A percentile compares a stretch with the other conserved stretches of the same genome.
These are phyloP conservation scores for Phaffia tasmanica DNA, from an alignment of 768 basidiomycete genomes.

Conservation along the genomic window DNA sequence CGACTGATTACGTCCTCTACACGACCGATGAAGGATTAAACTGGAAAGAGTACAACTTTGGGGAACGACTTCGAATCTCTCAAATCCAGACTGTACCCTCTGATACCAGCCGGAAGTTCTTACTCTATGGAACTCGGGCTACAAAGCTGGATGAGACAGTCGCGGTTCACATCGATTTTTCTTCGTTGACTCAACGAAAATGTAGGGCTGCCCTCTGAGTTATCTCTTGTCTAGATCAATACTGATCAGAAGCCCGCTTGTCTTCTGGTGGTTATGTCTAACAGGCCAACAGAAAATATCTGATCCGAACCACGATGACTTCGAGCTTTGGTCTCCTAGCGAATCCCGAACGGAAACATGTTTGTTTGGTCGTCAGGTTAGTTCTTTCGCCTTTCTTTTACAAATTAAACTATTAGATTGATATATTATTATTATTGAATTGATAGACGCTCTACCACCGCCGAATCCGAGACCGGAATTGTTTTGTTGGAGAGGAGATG, in stretches of 20 bases:
- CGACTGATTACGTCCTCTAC: conserved; percentile 78
- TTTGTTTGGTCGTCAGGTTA: conserved; percentile 80
- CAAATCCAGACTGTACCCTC: conserved; percentile 75
- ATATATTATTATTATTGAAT: conserved; percentile 7
- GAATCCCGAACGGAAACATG: conserved; percentile 77
- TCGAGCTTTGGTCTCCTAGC: conserved; percentile 93
- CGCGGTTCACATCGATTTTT: conserved; percentile 81
- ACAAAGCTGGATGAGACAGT: conserved; percentile 45
- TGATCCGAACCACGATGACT: conserved; percentile 75
- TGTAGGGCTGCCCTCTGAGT: conserved; percentile 47
- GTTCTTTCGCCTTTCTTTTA: conserved; percentile 15
- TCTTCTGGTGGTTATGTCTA: neutral
- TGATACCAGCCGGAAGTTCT: conserved; percentile 84
- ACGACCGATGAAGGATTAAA: conserved; percentile 76
- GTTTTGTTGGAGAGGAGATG: conserved; percentile 63
- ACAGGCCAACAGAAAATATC: conserved; percentile 59
- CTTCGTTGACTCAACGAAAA: conserved; percentile 56
- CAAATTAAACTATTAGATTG: neutral
- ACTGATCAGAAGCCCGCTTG: conserved; percentile 16
- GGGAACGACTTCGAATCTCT: conserved; percentile 59
- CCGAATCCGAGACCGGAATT: conserved; percentile 63
- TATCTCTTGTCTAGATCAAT: neutral
- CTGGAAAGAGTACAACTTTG: conserved; percentile 83
- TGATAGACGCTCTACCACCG: conserved; percentile 80
- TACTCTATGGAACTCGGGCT: conserved; percentile 61